Conservation (phyloP, 495 filamentous ascomycete genomes). For the Annulohypoxylon moriforme region DNA sequence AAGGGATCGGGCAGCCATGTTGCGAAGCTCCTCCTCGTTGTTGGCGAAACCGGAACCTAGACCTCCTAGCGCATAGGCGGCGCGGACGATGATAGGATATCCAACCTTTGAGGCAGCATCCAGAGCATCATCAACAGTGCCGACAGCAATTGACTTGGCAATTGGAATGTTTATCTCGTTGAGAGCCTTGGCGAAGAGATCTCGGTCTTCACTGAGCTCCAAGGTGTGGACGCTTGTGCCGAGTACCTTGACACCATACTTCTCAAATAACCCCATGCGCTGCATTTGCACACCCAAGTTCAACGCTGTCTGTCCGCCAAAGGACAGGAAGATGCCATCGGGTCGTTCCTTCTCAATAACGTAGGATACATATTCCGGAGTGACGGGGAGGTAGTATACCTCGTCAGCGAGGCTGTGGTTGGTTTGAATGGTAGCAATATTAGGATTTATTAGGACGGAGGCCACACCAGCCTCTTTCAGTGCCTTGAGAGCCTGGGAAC, state of each 20-base stretch:
- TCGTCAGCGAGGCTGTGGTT: constrained; percentile 96
- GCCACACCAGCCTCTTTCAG: constrained; percentile 96
- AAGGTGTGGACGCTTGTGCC: constrained; percentile 94
- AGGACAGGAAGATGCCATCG: constrained; percentile 97
- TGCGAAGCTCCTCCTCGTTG: constrained; percentile 90
- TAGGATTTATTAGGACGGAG: constrained; percentile 97
- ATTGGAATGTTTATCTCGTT: constrained; percentile 96
- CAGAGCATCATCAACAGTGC: constrained; percentile 89
- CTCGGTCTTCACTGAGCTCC: constrained; percentile 94
- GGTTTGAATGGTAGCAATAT: constrained; percentile 98
- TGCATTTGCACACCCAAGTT: constrained; percentile 98
- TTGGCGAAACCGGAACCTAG: constrained; percentile 97
- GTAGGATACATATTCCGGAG: constrained; percentile 93
- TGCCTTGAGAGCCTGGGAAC: constrained; percentile 96
- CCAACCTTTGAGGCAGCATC: constrained; percentile 86
- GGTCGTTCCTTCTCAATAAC: constrained; percentile 95
- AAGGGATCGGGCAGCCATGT: constrained; percentile 91
- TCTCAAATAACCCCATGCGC: constrained; percentile 93
- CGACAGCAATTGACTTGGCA: constrained; percentile 91
- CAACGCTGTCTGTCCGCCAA: constrained; percentile 95
- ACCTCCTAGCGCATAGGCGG: constrained; percentile 94
- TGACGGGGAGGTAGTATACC: constrained; percentile 98
- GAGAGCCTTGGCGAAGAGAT: constrained; percentile 89
- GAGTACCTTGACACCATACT: constrained; percentile 92
- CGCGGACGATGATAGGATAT: constrained; percentile 97